Evolutionary conservation across 176 grass and related monocot species (phyloP), one percentile per base, ranked within the genome.

Genomic region (Paspalum notatum): DNA sequence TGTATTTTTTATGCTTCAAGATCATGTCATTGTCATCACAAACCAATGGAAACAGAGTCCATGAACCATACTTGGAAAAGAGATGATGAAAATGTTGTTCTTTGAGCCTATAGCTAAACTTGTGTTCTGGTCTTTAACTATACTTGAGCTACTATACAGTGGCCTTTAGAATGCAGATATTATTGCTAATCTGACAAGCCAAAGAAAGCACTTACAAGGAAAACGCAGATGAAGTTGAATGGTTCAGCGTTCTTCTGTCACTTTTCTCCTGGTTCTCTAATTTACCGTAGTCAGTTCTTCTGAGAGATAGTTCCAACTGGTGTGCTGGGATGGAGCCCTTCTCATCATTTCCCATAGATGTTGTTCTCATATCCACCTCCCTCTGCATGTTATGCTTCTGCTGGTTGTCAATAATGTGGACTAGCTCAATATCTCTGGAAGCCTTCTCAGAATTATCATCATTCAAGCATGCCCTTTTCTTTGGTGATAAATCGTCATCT

Each of bases 201-300:
- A 71, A 53, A 32, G 8, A 17, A 22, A 74, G 72, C 10, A 86
- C 90, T 93, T 80, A 99, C 97, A 95, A 62, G 61, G 91, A 93
- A 84, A 99, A 99, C 10, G 97, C 90, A 21, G 97, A 99, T 18
- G 89, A 91, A 69, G 78, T 99, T 56, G 97, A 99, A 85, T 99
- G 97, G 57, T 93, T 93, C 68, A 93, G 85, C 7, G 73, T 91
- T 91, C 76, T 93, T 12, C 62, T 87, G 79, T 91, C 86, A 89
- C 79, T 86, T 69, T 85, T 96, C 49, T 91, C 85, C 66, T 74
- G 50, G 80, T 80, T 93, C 53, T 90, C 85, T 61, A 59, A 71
- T 55, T 68, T 72, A 71, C 67, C 65, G 13, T 93, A 95, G 79
- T 99, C 89, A 13, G 80, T 84, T 90, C 90, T 89, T 91, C 87